Percentiles rank a stretch among this genome's conserved stretches.
Conservation (phyloP, 164 flowering plant species). For the Magnolia sinica region DNA sequence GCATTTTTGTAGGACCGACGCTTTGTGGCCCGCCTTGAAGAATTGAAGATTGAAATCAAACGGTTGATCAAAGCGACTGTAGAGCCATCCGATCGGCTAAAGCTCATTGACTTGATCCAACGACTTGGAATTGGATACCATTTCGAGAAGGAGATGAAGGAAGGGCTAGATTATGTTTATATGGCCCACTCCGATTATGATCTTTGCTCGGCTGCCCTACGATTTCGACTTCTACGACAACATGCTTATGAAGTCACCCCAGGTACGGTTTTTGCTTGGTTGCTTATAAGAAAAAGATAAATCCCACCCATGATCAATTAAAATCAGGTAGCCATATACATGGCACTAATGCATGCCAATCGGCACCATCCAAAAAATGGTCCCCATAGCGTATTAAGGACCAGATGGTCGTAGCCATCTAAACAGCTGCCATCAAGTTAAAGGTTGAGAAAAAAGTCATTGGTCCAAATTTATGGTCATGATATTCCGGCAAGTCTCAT, state of each 20-base stretch:
- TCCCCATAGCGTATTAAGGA: neutral
- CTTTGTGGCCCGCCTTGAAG: neutral
- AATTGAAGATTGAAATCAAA: conserved; percentile 1
- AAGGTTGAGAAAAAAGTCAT: too few species aligned
- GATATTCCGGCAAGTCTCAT: too few species aligned
- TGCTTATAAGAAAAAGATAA: neutral
- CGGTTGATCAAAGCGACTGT: neutral
- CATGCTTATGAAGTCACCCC: conserved; percentile 10
- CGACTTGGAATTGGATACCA: conserved; percentile 28
- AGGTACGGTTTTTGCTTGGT: conserved; percentile 1
- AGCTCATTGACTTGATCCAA: conserved; percentile 27
- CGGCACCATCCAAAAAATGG: neutral
- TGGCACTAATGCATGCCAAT: neutral
- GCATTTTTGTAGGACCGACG: neutral
- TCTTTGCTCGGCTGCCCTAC: conserved; percentile 21
- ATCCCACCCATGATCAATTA: neutral
- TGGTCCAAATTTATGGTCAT: too few species aligned
- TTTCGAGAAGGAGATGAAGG: conserved; percentile 29
- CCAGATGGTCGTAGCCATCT: too few species aligned
- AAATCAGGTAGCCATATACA: neutral
- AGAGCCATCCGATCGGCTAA: conserved; percentile 7
- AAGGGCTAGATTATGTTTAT: conserved; percentile 7
- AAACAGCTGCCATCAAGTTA: too few species aligned
- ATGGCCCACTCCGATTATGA: neutral
- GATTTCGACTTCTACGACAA: conserved; percentile 26